A percentile compares a stretch with the other conserved stretches of the same genome.
Conservation (phyloP, 2,329 filamentous ascomycete genomes). For the Nemania sp. region DNA sequence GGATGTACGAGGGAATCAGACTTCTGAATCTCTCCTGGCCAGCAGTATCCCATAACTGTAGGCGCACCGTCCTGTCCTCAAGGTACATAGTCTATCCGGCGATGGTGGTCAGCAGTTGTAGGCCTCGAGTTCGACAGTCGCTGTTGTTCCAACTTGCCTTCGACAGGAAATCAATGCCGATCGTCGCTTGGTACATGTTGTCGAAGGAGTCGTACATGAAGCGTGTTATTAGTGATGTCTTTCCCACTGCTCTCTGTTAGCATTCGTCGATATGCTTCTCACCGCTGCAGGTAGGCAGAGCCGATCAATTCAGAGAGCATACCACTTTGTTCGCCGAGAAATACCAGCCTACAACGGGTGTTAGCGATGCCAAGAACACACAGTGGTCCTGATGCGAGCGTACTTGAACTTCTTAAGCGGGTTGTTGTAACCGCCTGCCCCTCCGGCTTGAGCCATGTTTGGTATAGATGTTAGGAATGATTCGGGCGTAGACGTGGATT, state of each 20-base stretch:
- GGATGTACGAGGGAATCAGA: constrained; percentile 96
- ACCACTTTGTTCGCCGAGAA: constrained; percentile 98
- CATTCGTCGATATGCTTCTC: background rate
- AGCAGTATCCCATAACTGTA: constrained; percentile 98
- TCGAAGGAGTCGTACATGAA: constrained; percentile 99
- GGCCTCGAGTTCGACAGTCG: background rate
- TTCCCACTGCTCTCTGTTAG: constrained; percentile 70
- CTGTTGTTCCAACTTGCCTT: constrained; percentile 64
- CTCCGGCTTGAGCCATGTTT: constrained; percentile 76
- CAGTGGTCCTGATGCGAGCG: constrained; percentile 50
- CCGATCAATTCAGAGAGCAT: constrained; percentile 45
- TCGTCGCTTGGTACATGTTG: constrained; percentile 99
- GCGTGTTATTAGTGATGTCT: constrained; percentile 96
- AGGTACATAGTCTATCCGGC: constrained; percentile 89
- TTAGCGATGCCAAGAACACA: constrained; percentile 20
- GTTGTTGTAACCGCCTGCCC: constrained; percentile 86
- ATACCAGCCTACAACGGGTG: constrained; percentile 74
- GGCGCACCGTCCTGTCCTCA: constrained; percentile 93
- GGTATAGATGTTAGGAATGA: constrained; percentile 26
- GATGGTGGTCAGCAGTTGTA: constrained; percentile 18
- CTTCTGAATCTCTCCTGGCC: constrained; percentile 97
- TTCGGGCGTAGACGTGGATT: background rate
- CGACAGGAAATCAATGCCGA: constrained; percentile 98
- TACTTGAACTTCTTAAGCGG: constrained; percentile 99
- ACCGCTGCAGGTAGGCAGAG: background rate